These are phyloP conservation scores for Bolboschoenus planiculmis DNA, from an alignment of 176 grass and related monocot genomes.

Conservation along the genomic window DNA sequence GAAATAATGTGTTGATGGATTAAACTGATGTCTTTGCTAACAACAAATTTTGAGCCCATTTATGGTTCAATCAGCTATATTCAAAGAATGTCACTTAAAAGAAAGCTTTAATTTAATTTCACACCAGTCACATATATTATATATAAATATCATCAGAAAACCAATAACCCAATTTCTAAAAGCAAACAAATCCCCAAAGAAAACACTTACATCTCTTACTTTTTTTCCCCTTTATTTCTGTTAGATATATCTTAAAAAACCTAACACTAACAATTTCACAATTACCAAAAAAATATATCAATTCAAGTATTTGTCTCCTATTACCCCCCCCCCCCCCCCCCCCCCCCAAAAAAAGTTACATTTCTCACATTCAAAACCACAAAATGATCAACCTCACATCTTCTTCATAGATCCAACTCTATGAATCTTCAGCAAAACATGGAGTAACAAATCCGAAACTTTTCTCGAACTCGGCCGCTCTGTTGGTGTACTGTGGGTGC, in stretches of 20 bases:
- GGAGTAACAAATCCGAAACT: conserved; percentile 70
- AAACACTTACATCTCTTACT: background rate
- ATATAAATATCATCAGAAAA: background rate
- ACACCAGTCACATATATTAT: background rate
- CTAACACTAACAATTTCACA: conserved; percentile 15
- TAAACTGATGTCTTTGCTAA: background rate
- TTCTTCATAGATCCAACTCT: conserved; percentile 30
- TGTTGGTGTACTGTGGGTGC: conserved; percentile 43
- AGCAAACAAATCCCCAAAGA: background rate
- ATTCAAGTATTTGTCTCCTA: background rate
- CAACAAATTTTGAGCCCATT: background rate
- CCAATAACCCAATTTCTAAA: background rate
- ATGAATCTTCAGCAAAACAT: conserved; percentile 54
- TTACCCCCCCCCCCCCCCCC: background rate
- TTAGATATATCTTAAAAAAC: background rate
- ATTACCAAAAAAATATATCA: background rate
- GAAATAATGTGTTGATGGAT: background rate
- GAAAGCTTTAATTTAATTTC: background rate
- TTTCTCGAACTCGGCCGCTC: conserved; percentile 75
- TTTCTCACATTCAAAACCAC: background rate
- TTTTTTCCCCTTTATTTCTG: background rate
- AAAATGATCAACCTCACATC: background rate
- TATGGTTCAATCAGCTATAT: background rate
- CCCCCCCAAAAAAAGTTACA: background rate
- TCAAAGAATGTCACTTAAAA: background rate